Evolutionary conservation across 2,329 filamentous ascomycete genomes (phyloP), one percentile per base, ranked within the genome.

Genomic region (Paramyrothecium sp.): DNA sequence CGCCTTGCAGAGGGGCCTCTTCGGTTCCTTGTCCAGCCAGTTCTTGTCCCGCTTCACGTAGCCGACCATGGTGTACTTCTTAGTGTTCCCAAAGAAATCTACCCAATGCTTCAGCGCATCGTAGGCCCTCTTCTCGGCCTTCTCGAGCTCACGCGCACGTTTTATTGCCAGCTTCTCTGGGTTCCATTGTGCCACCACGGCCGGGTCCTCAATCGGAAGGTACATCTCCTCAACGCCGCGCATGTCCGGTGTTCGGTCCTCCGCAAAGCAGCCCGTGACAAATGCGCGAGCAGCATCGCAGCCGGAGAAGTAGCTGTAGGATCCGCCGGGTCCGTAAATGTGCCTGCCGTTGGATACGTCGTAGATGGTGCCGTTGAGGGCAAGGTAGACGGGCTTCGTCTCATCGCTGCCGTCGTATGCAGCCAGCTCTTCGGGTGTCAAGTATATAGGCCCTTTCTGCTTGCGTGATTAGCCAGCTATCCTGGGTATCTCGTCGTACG

Each of bases 191-290:
- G 69, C 66, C 71, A 93, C 89, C 23, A 89, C 81, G 56, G 80
- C 78, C 1, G 81, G 78, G 66, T 88, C 81, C 70, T 89, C 85
- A 34, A 85, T 65, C 2, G 86, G 86, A 10, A 94, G 71, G 75
- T 86, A 98, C 84, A 96, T 95, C 61, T 88, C 83, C 76, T 98
- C 95, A 4, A 91, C 89, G 50, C 95, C 95, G 60, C 90, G 85
- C 71, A 97, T 77, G 76, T 99, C 95, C 3, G 90, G 82, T 2
- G 88, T 95, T 33, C 88, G 80, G 78, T 99, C 95, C 61, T 92
- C 89, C 44, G 85, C 78, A 77, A 99, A 99, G 74, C 95, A 99
- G 19, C 91, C 92, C 2, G 95, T 98, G 11, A 99, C 87, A 73
- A 92, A 99, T 20, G 89, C 92, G 52, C 95, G 89, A 16, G 90